A percentile compares a stretch with the other conserved stretches of the same genome.
These are phyloP conservation scores for Agaricus blazei DNA, from an alignment of 768 basidiomycete species.

Conservation along the genomic window DNA sequence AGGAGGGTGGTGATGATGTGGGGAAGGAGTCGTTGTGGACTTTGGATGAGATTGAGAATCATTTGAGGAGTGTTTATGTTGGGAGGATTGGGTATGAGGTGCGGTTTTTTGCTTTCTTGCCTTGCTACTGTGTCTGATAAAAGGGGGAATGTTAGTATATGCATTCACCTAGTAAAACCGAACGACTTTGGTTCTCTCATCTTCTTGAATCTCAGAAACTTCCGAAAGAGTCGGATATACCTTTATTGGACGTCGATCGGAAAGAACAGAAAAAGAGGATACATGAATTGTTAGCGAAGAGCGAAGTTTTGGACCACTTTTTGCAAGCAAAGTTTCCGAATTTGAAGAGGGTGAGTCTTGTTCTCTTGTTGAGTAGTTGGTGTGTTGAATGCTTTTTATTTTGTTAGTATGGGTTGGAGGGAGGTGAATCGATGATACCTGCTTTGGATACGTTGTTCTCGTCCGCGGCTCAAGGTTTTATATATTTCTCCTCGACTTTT, in stretches of 20 bases:
- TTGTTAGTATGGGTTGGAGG: constrained; percentile 78
- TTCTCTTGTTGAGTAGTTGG: background rate
- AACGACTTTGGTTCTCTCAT: constrained; percentile 86
- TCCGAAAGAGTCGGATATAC: constrained; percentile 28
- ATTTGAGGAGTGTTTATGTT: constrained; percentile 73
- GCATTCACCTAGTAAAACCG: constrained; percentile 83
- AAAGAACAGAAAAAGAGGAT: constrained; percentile 46
- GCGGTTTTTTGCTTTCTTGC: constrained; percentile 6
- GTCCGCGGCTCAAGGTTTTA: constrained; percentile 52
- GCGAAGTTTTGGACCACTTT: constrained; percentile 83
- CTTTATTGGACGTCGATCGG: constrained; percentile 22
- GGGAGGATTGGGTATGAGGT: constrained; percentile 84
- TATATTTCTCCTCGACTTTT: background rate
- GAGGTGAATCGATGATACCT: constrained; percentile 91
- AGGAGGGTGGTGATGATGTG: constrained; percentile 14
- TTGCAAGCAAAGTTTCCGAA: constrained; percentile 87
- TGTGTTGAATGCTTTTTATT: background rate
- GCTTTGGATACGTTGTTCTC: constrained; percentile 77
- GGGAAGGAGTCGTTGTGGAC: constrained; percentile 46
- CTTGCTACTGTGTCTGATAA: background rate
- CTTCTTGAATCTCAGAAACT: constrained; percentile 63
- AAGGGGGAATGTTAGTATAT: constrained; percentile 44
- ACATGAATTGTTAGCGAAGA: constrained; percentile 63
- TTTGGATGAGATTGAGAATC: constrained; percentile 62
- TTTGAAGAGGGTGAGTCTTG: constrained; percentile 53